Evolutionary conservation across 164 flowering plant species (phyloP).

Genomic region (Macadamia tetraphylla): DNA sequence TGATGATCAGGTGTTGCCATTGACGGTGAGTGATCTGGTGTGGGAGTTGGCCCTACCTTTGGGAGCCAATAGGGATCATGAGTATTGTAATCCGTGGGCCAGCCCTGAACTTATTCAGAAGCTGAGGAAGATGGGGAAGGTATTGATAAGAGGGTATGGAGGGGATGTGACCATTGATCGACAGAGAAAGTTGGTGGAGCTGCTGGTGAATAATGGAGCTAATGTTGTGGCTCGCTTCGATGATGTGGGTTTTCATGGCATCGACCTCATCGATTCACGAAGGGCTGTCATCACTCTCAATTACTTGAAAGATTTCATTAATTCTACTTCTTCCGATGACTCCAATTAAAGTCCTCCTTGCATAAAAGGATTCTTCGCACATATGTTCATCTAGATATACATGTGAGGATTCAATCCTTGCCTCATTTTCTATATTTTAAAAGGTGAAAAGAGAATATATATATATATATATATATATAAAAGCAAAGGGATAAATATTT

Average conservation of each 20-base stretch:
- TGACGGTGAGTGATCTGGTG: slow-evolving; percentile 20
- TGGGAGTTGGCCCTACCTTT: slow-evolving; percentile 33
- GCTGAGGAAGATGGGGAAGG: slow-evolving; percentile 15
- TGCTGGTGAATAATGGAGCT: slow-evolving; percentile 24
- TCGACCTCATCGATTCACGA: slow-evolving; percentile 37
- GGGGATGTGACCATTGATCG: slow-evolving; percentile 36
- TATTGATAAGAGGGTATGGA: slow-evolving; percentile 25
- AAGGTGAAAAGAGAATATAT: too few species aligned
- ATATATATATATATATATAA: too few species aligned
- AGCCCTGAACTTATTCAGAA: background rate
- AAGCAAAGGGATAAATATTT: too few species aligned
- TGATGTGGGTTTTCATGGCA: slow-evolving; percentile 39
- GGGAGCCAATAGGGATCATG: slow-evolving; percentile 37
- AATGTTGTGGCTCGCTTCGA: slow-evolving; percentile 45
- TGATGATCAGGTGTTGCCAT: slow-evolving; percentile 19
- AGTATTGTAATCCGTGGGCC: slow-evolving; percentile 27
- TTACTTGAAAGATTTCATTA: background rate
- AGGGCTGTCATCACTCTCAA: slow-evolving; percentile 15
- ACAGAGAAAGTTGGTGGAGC: slow-evolving; percentile 21
- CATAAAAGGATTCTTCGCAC: too few species aligned
- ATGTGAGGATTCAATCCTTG: too few species aligned
- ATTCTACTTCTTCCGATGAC: too few species aligned
- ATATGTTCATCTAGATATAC: too few species aligned
- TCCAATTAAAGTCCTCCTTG: too few species aligned
- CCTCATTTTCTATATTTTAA: too few species aligned